These are phyloP conservation scores for Ceratocystis eucalypticola DNA, from an alignment of 2,329 filamentous ascomycete genomes.

Conservation along the genomic window DNA sequence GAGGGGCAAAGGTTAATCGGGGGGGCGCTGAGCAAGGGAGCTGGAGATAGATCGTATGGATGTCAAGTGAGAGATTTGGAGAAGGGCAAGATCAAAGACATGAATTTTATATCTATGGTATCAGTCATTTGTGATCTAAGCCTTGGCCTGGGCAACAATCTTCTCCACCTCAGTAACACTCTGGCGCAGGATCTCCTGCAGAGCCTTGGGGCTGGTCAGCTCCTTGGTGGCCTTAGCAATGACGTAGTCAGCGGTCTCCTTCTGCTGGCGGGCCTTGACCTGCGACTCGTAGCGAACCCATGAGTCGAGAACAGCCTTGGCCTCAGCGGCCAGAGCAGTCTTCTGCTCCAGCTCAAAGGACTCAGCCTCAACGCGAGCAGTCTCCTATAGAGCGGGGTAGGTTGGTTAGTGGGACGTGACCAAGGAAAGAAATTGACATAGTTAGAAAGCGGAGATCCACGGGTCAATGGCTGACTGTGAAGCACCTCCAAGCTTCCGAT, in stretches of 20 bases:
- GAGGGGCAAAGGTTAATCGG: background rate
- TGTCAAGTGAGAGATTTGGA: background rate
- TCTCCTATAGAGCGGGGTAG: slow-evolving; percentile 52
- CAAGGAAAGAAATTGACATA: background rate
- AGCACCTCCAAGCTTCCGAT: background rate
- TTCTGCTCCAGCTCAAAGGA: slow-evolving; percentile 95
- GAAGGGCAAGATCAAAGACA: background rate
- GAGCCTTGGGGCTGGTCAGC: slow-evolving; percentile 90
- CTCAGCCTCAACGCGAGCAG: slow-evolving; percentile 86
- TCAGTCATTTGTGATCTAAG: slow-evolving; percentile 4
- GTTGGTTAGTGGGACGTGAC: background rate
- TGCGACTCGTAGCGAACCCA: slow-evolving; percentile 98
- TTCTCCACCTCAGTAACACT: slow-evolving; percentile 93
- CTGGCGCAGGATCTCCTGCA: slow-evolving; percentile 97
- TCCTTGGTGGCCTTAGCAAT: slow-evolving; percentile 99
- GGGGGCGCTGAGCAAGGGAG: background rate
- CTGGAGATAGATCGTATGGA: background rate
- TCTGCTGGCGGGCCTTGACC: slow-evolving; percentile 98
- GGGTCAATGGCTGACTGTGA: background rate
- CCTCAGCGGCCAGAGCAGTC: slow-evolving; percentile 82
- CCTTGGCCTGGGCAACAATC: slow-evolving; percentile 31
- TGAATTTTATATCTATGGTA: background rate
- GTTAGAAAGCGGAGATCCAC: background rate
- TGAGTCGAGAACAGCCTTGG: slow-evolving; percentile 89
- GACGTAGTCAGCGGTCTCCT: slow-evolving; percentile 80